A percentile compares a stretch with the other conserved stretches of the same genome.
Evolutionary conservation across 768 basidiomycete species (phyloP).

Genomic region (Pulveroboletus sp.): DNA sequence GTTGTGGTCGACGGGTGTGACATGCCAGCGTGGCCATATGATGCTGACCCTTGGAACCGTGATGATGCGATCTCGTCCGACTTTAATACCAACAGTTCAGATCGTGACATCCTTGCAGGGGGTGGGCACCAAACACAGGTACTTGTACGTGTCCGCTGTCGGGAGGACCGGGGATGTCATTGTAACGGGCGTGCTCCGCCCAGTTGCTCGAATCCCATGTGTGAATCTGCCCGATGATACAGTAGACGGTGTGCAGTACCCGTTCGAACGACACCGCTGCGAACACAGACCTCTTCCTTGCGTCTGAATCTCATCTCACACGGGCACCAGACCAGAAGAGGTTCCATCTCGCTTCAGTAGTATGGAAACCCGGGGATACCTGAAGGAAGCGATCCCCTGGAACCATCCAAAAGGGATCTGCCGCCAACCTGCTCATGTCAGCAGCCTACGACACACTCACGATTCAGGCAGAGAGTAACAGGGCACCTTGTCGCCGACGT

Average conservation of each 20-base stretch:
- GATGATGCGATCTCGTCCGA: not conserved
- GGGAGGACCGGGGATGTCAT: not conserved
- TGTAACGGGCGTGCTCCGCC: conserved; percentile 4
- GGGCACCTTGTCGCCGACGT: too few species aligned
- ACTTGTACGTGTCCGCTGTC: not conserved
- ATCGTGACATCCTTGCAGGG: not conserved
- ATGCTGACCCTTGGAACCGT: not conserved
- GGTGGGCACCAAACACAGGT: not conserved
- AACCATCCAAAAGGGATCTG: not conserved
- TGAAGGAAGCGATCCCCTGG: conserved; percentile 3
- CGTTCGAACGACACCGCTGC: not conserved
- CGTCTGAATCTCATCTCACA: not conserved
- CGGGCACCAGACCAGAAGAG: not conserved
- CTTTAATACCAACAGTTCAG: not conserved
- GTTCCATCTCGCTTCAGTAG: not conserved
- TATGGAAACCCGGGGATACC: conserved; percentile 14
- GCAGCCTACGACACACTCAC: too few species aligned
- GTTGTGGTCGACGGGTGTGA: conserved; percentile 5
- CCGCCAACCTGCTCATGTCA: too few species aligned
- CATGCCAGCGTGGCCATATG: not conserved
- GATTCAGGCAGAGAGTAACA: too few species aligned
- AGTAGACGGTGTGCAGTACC: not conserved
- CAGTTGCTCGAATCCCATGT: not conserved
- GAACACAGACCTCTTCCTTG: not conserved
- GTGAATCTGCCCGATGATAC: too few species aligned